Evolutionary conservation across 2,329 filamentous ascomycete genomes (phyloP), one percentile per base, ranked within the genome.

Genomic region (Davidsoniella virescens): DNA sequence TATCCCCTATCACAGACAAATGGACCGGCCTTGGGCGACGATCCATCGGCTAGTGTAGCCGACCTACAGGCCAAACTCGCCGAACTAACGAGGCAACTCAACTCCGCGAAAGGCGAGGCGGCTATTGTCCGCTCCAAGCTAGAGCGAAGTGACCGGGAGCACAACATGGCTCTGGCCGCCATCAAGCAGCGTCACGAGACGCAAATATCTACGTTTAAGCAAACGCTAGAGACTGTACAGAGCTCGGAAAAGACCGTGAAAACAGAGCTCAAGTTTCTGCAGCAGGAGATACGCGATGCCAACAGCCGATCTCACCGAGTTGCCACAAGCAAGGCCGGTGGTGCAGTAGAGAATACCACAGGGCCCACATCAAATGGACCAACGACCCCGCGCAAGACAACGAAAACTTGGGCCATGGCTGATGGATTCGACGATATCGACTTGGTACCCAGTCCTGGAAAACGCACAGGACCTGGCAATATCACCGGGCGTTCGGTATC

Each of bases 341-440:
- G 23, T 26, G 12, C 37, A 47, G 25, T 20, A 43, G 75, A 68
- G 57, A 72, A 70, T 17, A 43, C 23, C 43, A 48, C 55, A 4
- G 53, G 50, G 23, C 52, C 46, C 14, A 58, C 56, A 3, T 57
- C 58, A 3, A 65, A 61, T 48, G 64, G 66, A 0, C 60, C 65
- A 0, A 71, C 68, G 1, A 85, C 82, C 0, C 80, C 80, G 2
- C 84, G 72, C 58, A 80, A 76, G 60, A 60, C 65, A 1, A 63
- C 70, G 25, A 78, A 73, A 60, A 64, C 67, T 1, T 75, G 75
- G 64, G 69, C 72, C 1, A 67, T 83, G 46, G 73, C 82, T 1
- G 85, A 92, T 63, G 85, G 85, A 0, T 92, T 92, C 57, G 83
- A 88, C 53, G 78, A 85, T 53, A 67, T 76, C 55, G 75, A 78